Conservation (phyloP, 225 moss, liverwort and hornwort genomes). For the Pseudoscleropodium purum region DNA sequence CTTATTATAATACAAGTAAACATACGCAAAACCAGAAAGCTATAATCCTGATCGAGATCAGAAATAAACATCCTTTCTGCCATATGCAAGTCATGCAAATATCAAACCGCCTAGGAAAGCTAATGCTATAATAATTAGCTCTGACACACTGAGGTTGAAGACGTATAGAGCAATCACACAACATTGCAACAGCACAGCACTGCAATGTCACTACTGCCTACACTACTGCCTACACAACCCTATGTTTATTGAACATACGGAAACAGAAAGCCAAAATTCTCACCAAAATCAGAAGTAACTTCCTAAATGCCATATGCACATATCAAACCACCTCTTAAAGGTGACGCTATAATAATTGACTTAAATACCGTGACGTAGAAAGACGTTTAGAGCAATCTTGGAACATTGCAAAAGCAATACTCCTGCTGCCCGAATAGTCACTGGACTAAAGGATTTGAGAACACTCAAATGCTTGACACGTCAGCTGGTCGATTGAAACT, state of each 20-base stretch:
- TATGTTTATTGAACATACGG: background rate
- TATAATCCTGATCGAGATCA: background rate
- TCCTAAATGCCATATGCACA: background rate
- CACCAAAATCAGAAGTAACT: background rate
- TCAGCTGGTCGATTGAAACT: constrained; percentile 16
- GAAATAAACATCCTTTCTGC: too few species aligned
- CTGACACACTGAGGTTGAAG: background rate
- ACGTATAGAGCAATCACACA: background rate
- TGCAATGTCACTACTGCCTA: background rate
- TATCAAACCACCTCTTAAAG: background rate
- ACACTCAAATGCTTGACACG: constrained; percentile 6
- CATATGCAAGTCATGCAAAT: background rate
- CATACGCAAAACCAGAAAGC: background rate
- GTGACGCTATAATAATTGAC: background rate
- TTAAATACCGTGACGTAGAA: background rate
- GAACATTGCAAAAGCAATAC: background rate
- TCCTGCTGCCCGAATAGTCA: background rate
- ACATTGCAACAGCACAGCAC: background rate
- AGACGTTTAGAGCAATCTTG: background rate
- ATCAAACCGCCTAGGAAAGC: background rate
- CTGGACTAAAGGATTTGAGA: background rate
- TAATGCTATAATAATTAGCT: background rate
- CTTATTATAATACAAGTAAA: background rate
- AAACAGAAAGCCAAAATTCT: background rate
- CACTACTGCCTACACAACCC: background rate